Evolutionary conservation across 2,329 filamentous ascomycete species (phyloP), one percentile per base, ranked within the genome.

Genomic region (Sclerotinia nivalis): DNA sequence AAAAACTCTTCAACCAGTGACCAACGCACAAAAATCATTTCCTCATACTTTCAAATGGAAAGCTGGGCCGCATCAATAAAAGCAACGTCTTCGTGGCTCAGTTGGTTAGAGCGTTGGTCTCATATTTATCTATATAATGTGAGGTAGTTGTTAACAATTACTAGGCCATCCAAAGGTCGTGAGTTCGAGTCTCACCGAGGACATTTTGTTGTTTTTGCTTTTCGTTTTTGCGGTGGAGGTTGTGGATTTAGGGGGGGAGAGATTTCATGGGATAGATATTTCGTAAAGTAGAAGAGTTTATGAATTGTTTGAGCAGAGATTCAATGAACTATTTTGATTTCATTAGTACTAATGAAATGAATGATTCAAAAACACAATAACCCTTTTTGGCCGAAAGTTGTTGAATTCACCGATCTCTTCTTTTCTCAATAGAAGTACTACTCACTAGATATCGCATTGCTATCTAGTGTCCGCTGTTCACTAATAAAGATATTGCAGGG

Each of bases 111-210:
- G 80, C 79, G 80, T 81, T 79, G 79, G 80, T 81, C 79, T 81
- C 79, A 80, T 80, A 62, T 62, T 68, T 15, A 4, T 40, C 4
- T 18, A 20, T 3, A 13, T 2, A 18, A 43, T 43, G n/a, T 69
- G 66, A 69, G 25, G 56, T 52, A 22, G 25, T 28, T 62, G 66
- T 22, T 13, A 37, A 68, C 66, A 60, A 20, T 40, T 22, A 54
- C 34, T 58, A 28, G 22, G 68, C 56, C 56, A 78, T 79, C 75
- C 80, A 81, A 81, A 81, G 80, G 80, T 81, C 80, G 79, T 79
- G 80, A 84, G 83, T 78, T 85, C 84, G 78, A 81, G 76, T 75
- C 80, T 83, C 78, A 78, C 80, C 77, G 76, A 80, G 80, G 80
- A 81, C 80, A 82, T 20, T 2, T 34, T 71, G 34, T 6, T 34